These are phyloP conservation scores for Lentinula detonsa DNA, from an alignment of 768 basidiomycete species.

Conservation along the genomic window DNA sequence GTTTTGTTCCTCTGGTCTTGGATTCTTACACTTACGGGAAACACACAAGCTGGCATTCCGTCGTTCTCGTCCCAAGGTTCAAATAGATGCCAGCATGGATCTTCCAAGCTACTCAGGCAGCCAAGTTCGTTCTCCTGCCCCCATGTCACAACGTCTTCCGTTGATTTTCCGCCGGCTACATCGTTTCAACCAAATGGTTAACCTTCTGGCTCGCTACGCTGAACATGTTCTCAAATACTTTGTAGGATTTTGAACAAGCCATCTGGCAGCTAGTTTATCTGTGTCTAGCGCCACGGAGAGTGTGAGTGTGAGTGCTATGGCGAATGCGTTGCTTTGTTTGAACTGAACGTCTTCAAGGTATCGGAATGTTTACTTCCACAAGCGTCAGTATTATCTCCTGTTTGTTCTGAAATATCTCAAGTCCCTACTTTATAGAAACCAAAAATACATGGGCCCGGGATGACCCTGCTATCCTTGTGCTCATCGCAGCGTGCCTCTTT, in stretches of 20 bases:
- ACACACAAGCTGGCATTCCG: conserved; percentile 29
- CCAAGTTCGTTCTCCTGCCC: conserved; percentile 24
- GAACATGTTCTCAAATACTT: conserved; percentile 6
- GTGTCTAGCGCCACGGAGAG: conserved; percentile 86
- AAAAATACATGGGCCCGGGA: conserved; percentile 99
- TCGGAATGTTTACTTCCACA: conserved; percentile 96
- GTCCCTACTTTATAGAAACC: conserved; percentile 54
- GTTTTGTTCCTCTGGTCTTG: conserved; percentile 2
- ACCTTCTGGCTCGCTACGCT: conserved; percentile 12
- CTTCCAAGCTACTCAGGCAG: conserved; percentile 26
- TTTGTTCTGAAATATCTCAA: background rate
- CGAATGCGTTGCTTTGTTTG: background rate
- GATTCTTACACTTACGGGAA: background rate
- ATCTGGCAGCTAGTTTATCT: conserved; percentile 95
- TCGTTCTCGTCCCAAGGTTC: conserved; percentile 18
- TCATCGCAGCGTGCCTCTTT: conserved; percentile 73
- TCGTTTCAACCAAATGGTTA: conserved; percentile 84
- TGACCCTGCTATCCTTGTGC: conserved; percentile 90
- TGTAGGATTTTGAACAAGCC: conserved; percentile 92
- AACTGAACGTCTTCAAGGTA: conserved; percentile 43
- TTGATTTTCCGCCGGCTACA: conserved; percentile 76
- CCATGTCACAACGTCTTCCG: conserved; percentile 56
- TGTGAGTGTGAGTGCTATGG: conserved; percentile 43
- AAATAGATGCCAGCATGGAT: conserved; percentile 11
- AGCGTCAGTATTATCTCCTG: conserved; percentile 50